Evolutionary conservation across 1,139 yeast genomes (phyloP), one percentile per base, ranked within the genome.

Genomic region (Candida sanyaensis): DNA sequence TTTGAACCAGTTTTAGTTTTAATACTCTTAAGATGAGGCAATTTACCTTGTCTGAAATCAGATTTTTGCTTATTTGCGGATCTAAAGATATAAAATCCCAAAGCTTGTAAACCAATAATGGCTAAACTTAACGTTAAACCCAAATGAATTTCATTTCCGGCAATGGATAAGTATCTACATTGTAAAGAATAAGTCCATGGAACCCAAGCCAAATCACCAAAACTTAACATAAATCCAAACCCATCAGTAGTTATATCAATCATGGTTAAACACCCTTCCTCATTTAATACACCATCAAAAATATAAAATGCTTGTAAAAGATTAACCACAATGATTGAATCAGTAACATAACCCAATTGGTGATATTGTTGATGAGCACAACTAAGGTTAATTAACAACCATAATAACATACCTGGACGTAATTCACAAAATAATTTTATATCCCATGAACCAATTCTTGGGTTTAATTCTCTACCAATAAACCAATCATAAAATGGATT

Each of bases 181-280:
- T 93, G 99, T 51, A 93, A 65, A 5, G 93, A 79, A 65, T 95
- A 93, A 1, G 96, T 80, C 75, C 93, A 92, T 28, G 99, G 99
- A n/a, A 93, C 90, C 75, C 95, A 80, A 1, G 96, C 84, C 60
- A 93, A 76, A 64, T 93, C 99, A 31, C 99, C 99, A 71, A 92
- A 92, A 7, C 92, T 82, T 45, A 93, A 75, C 99, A 93, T 93
- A 69, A 85, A 91, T 1, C 99, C 99, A 65, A 93, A 90, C 0
- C 99, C 99, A 68, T 93, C 99, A 17, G 97, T 89, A 11, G 96
- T 88, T 46, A 91, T 82, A 63, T 93, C 99, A 78, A 93, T 92
- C 97, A 95, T 95, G 5, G 95, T 83, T 52, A 93, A 73, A 12
- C 86, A 78, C 10, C 97, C 97, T 59, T 83, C 88, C 66, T 93